Evolutionary conservation across 352 stramenopile species (phyloP), one percentile per base, ranked within the genome.

Genomic region (Achlya hypogyna): DNA sequence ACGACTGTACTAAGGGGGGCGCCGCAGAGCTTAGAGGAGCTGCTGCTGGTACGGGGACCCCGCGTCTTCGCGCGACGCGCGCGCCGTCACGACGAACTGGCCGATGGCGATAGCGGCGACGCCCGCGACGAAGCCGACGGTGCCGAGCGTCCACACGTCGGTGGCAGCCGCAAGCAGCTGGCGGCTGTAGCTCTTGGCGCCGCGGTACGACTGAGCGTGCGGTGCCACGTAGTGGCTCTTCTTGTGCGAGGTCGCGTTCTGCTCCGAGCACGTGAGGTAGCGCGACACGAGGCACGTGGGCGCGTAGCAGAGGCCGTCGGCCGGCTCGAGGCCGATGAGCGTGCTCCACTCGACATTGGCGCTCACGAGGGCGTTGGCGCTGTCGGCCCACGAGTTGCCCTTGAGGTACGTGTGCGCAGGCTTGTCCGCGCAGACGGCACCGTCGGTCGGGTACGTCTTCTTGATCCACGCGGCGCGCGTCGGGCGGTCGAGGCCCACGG

Each of bases 201-300:
- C 42, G 6, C 27, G 14, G 32, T 66, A 66, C 23, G 28, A 10
- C 20, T 23, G 16, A 22, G 38, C 23, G n/a, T 49, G 38, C 38
- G 35, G n/a, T n/a, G n/a, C n/a, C 23, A 49, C 38, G 23, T 56
- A 38, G 49, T 56, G 25, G 12, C 25, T 16, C 25, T 56, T 38
- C 31, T 3, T 56, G 10, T 38, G 14, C 10, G 49, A n/a, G 10
- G 2, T 20, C 31, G 49, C 10, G 12, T 12, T n/a, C n/a, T n/a
- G 23, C 35, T 66, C 59, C 6, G 59, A n/a, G 59, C 59, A 66
- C 22, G 47, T 31, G 9, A 66, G 25, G 59, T 66, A 66, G 38
- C 59, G 59, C 27, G 59, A 66, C 8, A 54, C 20, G 20, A 66
- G 28, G 35, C 59, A 66, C 22, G 59, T 53, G 18, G 59, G 59